phyloP scores from a whole-genome alignment of 345 rosid species.

The Acer saccharum region DNA sequence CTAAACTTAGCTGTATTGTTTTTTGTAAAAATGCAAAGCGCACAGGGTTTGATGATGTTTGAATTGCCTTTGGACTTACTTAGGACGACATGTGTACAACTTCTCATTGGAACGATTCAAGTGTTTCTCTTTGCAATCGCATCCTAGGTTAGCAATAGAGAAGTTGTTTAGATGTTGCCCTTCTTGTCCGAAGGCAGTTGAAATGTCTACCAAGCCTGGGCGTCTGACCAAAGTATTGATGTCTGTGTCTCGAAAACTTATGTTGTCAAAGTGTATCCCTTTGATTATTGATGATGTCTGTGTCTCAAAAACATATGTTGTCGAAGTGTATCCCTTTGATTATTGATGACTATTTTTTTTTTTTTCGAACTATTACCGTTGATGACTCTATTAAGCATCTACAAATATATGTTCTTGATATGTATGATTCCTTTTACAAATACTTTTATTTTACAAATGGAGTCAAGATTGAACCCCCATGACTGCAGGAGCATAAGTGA shows the following conservation, averaged over 20 bases:
- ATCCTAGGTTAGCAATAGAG: neutral
- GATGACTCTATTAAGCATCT: neutral
- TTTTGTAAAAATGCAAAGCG: constrained; percentile 1
- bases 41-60: constrained; percentile 10
- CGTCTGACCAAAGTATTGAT: neutral
- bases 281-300: neutral
- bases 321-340: neutral
- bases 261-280: neutral
- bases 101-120: neutral
- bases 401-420: neutral
- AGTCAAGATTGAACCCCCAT: neutral
- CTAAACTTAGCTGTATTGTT: neutral
- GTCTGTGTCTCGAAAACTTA: neutral
- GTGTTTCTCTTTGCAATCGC: neutral
- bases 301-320: neutral
- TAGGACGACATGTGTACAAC: constrained; percentile 10
- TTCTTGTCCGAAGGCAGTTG: constrained; percentile 17
- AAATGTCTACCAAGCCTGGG: constrained; percentile 13
- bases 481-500: too few relatives aligned
- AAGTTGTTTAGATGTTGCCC: neutral
- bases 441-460: neutral
- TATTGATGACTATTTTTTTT: too few relatives aligned
- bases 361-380: too few relatives aligned
- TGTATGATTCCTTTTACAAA: neutral
- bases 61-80: constrained; percentile 8